A percentile compares a stretch with the other conserved stretches of the same genome.
phyloP scores from a whole-genome alignment of 2,329 filamentous ascomycete genomes.

The Alternaria sp. region DNA sequence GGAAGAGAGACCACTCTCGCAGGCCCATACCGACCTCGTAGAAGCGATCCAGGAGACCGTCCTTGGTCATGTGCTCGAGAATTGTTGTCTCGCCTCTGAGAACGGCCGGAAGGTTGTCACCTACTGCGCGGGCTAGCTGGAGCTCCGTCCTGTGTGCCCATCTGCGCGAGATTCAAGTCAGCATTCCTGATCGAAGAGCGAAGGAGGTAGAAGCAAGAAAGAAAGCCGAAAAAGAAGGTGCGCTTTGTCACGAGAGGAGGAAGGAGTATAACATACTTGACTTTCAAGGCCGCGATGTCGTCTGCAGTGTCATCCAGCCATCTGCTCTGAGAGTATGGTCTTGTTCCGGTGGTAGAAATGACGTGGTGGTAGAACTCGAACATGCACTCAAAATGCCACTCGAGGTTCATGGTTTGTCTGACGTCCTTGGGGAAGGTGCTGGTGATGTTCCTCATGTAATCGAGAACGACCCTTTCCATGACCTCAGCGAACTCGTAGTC shows the following conservation, averaged over 20 bases:
- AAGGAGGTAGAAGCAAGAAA: background rate
- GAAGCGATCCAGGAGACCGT: conserved; percentile 18
- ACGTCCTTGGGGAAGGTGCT: background rate
- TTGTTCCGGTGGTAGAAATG: background rate
- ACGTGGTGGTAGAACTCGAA: background rate
- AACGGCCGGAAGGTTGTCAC: background rate
- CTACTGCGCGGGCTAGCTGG: background rate
- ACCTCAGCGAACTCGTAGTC: background rate
- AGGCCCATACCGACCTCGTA: conserved; percentile 15
- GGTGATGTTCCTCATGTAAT: background rate
- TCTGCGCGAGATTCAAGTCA: background rate
- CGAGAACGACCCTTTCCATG: background rate
- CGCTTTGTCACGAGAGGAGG: background rate
- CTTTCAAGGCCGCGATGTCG: background rate
- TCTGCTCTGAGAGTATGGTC: background rate
- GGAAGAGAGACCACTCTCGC: background rate
- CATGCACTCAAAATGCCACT: background rate
- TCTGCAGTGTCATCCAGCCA: background rate
- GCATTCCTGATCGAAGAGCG: background rate
- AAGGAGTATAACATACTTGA: background rate
- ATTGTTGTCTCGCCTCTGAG: conserved; percentile 1
- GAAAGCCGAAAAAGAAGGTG: background rate
- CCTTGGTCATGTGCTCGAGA: conserved; percentile 1
- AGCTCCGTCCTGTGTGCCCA: background rate
- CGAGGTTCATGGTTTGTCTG: background rate